These are phyloP conservation scores for Edaphochlamys debaryana DNA, from an alignment of 139 green algal genomes.

Conservation along the genomic window DNA sequence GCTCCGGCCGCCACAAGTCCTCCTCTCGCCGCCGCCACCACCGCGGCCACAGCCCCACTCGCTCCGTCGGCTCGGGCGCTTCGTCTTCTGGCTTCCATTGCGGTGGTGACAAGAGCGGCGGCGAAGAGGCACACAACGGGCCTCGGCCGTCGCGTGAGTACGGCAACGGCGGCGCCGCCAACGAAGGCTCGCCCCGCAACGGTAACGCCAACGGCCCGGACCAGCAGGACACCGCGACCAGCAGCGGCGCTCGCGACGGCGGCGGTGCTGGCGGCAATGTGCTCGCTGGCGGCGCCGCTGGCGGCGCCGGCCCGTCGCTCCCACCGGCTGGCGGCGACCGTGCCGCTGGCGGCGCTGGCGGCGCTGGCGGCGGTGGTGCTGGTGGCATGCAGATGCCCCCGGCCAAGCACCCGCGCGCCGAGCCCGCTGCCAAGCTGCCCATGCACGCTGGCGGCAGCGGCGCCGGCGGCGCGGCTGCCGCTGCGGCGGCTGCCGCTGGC, in stretches of 20 bases:
- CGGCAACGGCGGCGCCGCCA: too few species aligned
- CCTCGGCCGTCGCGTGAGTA: constrained; percentile 48
- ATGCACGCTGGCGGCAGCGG: neutral
- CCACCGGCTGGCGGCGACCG: neutral
- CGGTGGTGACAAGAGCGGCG: constrained; percentile 46
- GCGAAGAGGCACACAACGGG: constrained; percentile 54
- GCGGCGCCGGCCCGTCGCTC: constrained; percentile 1
- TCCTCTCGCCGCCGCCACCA: constrained; percentile 38
- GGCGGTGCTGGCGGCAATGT: constrained; percentile 14
- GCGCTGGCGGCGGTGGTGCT: neutral
- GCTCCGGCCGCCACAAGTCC: constrained; percentile 28
- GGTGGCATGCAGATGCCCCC: neutral
- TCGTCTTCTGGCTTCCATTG: constrained; percentile 56
- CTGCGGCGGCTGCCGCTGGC: neutral
- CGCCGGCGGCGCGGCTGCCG: neutral
- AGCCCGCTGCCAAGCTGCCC: neutral
- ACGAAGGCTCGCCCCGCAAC: neutral
- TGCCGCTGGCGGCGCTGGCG: neutral
- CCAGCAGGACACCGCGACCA: constrained; percentile 54
- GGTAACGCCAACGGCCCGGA: neutral
- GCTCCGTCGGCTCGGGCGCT: constrained; percentile 55
- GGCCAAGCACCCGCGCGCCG: neutral
- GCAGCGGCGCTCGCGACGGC: constrained; percentile 34
- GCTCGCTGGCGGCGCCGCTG: constrained; percentile 9
- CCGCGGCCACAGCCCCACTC: constrained; percentile 39